Base-by-base conservation (phyloP, 805 yeast genomes). In the Candida montana region DNA sequence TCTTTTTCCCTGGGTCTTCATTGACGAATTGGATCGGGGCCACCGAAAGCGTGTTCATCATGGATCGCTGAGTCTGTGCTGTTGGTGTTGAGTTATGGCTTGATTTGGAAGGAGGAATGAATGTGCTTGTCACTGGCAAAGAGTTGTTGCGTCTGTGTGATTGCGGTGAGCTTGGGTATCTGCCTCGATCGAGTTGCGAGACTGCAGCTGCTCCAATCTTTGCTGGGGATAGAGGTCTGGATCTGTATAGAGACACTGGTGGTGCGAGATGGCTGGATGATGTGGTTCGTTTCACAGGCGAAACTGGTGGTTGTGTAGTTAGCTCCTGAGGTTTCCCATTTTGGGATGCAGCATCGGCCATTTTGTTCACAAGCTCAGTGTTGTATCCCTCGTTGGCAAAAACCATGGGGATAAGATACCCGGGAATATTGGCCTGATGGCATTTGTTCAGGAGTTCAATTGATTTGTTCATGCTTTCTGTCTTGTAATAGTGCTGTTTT, bases 161-260 rank as follows among this genome's bases (percentile, higher is more conserved):
- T 4, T 21, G 9, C 24, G 48, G 62, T 2, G 58, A 45, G 15
- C 47, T 6, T 42, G 62, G 60, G 20, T 46, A 47, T 28, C 57
- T 47, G 3, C 52, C 52, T 35, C 54, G 49, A 39, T 56, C 54
- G 27, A 74, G 51, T 2, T 68, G 65, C 0, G 86, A 82, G 1
- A 82, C 84, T 1, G 88, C 87, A 18, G 72, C 74, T 1, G 88
- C 88, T 1, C 90, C 90, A 10, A 81, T 70, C 50, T 77, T 79
- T 1, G 87, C 83, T 0, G 89, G 89, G 2, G 86, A 79, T 24
- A 72, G 58, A 15, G 81, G 76, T 46, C 38, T 30, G 5, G 30
- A 20, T 12, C 39, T 32, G 18, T 41, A 46, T 28, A 52, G 39
- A 4, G 49, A 20, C 4, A 51, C 48, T 19, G 58, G 58, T 9